Conservation (phyloP, 768 basidiomycete genomes). For the Termitomyces bulborhizus region DNA sequence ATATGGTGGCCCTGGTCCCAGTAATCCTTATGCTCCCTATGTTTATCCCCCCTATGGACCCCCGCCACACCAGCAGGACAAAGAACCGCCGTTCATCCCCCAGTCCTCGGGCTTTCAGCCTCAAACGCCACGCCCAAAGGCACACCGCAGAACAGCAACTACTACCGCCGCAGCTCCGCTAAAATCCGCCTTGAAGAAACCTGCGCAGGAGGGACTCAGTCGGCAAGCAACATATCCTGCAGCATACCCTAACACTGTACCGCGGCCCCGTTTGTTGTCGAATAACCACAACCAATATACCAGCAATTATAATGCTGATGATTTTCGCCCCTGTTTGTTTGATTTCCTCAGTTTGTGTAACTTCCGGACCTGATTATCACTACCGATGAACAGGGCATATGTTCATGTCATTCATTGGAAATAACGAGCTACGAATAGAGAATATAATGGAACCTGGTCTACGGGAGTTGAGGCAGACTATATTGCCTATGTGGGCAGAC, state of each 20-base stretch:
- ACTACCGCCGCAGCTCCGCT: slow-evolving; percentile 25
- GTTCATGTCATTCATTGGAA: slow-evolving; percentile 62
- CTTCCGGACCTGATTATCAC: slow-evolving; percentile 1
- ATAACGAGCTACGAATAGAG: slow-evolving; percentile 58
- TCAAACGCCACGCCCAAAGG: slow-evolving; percentile 21
- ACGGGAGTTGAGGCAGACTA: slow-evolving; percentile 48
- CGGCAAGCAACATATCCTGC: slow-evolving; percentile 19
- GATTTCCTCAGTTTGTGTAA: slow-evolving; percentile 10
- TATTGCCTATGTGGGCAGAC: slow-evolving; percentile 64
- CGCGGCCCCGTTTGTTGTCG: slow-evolving; percentile 3
- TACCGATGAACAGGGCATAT: slow-evolving; percentile 49
- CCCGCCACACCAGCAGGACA: slow-evolving; percentile 20
- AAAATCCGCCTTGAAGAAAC: slow-evolving; percentile 57
- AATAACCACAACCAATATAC: slow-evolving; percentile 5
- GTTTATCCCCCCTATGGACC: slow-evolving; percentile 19
- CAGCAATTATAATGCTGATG: slow-evolving; percentile 13
- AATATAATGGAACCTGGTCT: slow-evolving; percentile 43
- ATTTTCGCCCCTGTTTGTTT: slow-evolving; percentile 25
- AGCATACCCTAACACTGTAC: slow-evolving; percentile 8
- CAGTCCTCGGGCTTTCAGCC: slow-evolving; percentile 6
- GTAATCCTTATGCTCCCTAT: slow-evolving; percentile 32
- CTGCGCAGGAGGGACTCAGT: slow-evolving; percentile 17
- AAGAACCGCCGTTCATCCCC: slow-evolving; percentile 14
- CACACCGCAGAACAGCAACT: slow-evolving; percentile 28
- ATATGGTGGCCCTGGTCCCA: slow-evolving; percentile 27